phyloP scores from a whole-genome alignment of 2,329 filamentous ascomycete species.

The Pyricularia pennisetigena region DNA sequence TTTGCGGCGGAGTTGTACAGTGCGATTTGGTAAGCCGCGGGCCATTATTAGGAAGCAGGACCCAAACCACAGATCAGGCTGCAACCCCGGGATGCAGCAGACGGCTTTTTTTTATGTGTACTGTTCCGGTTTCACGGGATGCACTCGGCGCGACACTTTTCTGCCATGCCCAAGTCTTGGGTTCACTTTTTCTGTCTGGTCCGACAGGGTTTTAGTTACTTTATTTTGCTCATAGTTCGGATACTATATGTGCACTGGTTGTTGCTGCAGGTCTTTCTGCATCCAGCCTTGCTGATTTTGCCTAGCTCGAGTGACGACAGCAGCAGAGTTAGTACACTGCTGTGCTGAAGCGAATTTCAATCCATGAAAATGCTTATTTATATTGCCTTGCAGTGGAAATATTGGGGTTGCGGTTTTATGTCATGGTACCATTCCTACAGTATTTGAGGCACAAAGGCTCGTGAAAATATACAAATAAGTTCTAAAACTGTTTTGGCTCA shows the following conservation, averaged over 20 bases:
- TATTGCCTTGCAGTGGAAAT: too few relatives aligned
- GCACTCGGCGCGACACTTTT: constrained; percentile 1
- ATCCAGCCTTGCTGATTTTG: background rate
- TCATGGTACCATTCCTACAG: too few relatives aligned
- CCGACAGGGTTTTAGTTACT: too few relatives aligned
- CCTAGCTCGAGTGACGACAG: background rate
- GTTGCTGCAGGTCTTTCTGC: background rate
- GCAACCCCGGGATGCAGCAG: background rate
- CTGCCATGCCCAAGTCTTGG: too few relatives aligned
- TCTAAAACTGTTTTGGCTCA: too few relatives aligned
- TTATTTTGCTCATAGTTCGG: background rate
- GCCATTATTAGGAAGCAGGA: background rate
- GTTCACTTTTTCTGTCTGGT: too few relatives aligned
- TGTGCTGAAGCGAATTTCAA: background rate
- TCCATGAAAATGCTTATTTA: too few relatives aligned
- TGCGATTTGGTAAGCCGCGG: background rate
- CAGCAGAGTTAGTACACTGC: background rate
- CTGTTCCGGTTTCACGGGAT: background rate
- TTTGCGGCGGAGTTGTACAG: constrained; percentile 1
- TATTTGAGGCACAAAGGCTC: too few relatives aligned
- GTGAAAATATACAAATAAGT: too few relatives aligned
- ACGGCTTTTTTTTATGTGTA: background rate
- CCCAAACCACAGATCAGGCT: background rate
- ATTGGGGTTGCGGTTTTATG: too few relatives aligned
- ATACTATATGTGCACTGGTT: background rate